Evolutionary conservation across 176 grass and related monocot species (phyloP).

Genomic region (Oryza officinalis): DNA sequence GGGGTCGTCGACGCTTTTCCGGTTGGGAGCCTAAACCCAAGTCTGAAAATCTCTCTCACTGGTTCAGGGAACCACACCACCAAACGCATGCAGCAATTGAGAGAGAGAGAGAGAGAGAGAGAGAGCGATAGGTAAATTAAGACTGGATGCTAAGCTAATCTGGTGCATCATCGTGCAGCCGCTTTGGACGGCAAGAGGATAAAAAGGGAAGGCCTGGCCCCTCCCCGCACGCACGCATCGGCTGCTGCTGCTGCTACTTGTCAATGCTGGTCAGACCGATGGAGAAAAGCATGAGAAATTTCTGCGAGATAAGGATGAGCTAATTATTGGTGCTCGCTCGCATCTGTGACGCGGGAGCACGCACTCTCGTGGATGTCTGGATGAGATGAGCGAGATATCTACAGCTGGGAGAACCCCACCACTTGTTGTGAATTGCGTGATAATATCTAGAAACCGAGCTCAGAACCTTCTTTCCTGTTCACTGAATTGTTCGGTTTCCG

Average conservation of each 20-base stretch:
- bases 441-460: slow-evolving; percentile 29
- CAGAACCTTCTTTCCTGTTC: slow-evolving; percentile 18
- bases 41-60: slow-evolving; percentile 13
- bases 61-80: neutral
- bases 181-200: slow-evolving; percentile 26
- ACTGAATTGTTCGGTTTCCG: neutral
- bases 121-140: neutral
- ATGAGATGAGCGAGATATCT: neutral
- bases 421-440: neutral
- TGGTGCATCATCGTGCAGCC: neutral
- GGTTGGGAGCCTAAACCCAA: neutral
- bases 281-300: slow-evolving; percentile 14
- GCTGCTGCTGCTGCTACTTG: neutral
- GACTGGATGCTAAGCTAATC: neutral
- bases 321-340: slow-evolving; percentile 37
- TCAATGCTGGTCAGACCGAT: neutral
- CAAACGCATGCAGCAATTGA: neutral
- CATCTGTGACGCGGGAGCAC: neutral
- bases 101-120: neutral
- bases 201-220: slow-evolving; percentile 7
- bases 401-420: slow-evolving; percentile 5
- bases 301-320: slow-evolving; percentile 41
- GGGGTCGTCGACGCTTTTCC: neutral
- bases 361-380: too few species aligned
- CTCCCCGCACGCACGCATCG: too few species aligned